Evolutionary conservation across 441 rosid genomes (phyloP).

Genomic region (Lepidium campestre): DNA sequence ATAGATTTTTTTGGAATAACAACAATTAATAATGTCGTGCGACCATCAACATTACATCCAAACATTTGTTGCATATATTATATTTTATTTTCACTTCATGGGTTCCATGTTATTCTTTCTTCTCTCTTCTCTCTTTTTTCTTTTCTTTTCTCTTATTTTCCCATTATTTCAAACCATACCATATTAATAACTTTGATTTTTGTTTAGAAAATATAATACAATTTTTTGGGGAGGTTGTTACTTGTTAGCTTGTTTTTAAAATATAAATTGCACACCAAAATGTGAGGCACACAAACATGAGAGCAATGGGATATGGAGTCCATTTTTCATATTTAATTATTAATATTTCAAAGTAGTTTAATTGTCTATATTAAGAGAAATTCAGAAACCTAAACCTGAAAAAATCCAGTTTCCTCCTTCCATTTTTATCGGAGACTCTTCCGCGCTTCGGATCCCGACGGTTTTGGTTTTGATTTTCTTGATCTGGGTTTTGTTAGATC

Average conservation of each 20-base stretch:
- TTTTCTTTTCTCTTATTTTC: background rate
- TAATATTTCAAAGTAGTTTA: background rate
- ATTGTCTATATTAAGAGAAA: constrained; percentile 30
- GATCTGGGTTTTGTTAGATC: constrained; percentile 19
- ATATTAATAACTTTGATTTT: background rate
- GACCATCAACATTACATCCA: constrained; percentile 23
- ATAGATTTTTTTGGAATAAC: background rate
- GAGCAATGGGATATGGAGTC: constrained; percentile 11
- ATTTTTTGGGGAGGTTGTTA: background rate
- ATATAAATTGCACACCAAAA: constrained; percentile 3
- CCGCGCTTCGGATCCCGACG: constrained; percentile 8
- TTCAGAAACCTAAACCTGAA: constrained; percentile 24
- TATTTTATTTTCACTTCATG: constrained; percentile 22
- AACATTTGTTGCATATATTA: background rate
- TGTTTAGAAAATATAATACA: background rate
- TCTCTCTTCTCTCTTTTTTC: background rate
- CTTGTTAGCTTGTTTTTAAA: background rate
- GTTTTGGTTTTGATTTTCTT: constrained; percentile 15
- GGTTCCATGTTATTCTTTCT: constrained; percentile 18
- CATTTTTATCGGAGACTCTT: constrained; percentile 19
- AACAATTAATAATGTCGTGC: constrained; percentile 14
- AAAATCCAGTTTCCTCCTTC: constrained; percentile 19
- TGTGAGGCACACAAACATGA: constrained; percentile 32
- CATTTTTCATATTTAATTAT: constrained; percentile 9
- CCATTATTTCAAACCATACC: background rate